Base-by-base conservation (phyloP, 768 basidiomycete genomes). In the Amanita subjunquillea region DNA sequence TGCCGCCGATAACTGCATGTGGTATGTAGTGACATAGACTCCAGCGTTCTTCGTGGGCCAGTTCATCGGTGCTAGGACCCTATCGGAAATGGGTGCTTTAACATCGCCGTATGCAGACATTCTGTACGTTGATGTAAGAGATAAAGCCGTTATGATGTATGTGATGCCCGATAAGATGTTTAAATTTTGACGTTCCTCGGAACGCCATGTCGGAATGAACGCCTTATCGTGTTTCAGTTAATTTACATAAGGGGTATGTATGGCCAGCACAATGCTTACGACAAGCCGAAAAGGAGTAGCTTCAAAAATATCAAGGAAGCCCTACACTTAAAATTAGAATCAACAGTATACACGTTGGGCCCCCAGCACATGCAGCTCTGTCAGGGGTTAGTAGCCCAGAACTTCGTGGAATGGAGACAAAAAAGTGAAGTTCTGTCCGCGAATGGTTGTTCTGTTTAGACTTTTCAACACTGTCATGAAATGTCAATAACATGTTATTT, bases 41-140 rank as follows among this genome's bases (percentile, higher is more conserved):
- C 34, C 23, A 34, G 9, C 15, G 10, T 36, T 34, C 20, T 38
- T 44, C 12, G 36, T 45, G 12, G 51, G 34, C 74, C 82, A 82
- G 41, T 73, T 58, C 2, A 78, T 80, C 6, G 79, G 61, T 1
- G 79, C 71, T 25, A 80, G 70, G 15, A 56, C 60, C 40, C 46
- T 51, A 45, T 50, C 58, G n/a, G 48, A 48, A 39, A 32, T 55
- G 20, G 56, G 61, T 62, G 57, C 72, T 60, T 57, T 63, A 51
- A 89, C 79, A 4, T 76, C 67, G 12, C 87, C 86, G 69, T 91
- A 91, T 0, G 87, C 86, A 29, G 84, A 84, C 84, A 87, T 84
- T 17, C 6, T 36, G 9, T 10, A 4, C 4, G 47, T 23, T 2
- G 30, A 46, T 32, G 32, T 3, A 32, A 12, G 32, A 32, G 30